Conservation (phyloP, 805 yeast genomes). For the Kazachstania kunashirensis region DNA sequence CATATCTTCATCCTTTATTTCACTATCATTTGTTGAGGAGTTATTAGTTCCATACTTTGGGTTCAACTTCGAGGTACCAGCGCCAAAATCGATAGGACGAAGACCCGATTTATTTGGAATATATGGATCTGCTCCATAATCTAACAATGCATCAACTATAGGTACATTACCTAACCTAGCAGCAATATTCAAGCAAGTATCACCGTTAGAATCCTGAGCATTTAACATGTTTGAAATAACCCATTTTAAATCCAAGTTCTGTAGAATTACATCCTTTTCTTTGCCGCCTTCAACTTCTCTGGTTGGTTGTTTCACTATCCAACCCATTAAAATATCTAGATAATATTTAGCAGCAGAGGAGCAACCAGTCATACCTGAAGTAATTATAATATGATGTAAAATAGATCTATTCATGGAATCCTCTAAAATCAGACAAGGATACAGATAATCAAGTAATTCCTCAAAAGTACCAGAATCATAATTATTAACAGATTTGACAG, state of each 20-base stretch:
- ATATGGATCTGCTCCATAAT: conserved; percentile 77
- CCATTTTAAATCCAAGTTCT: conserved; percentile 41
- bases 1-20: neutral
- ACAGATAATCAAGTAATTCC: conserved; percentile 57
- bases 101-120: conserved; percentile 79
- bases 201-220: conserved; percentile 87
- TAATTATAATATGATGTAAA: conserved; percentile 75
- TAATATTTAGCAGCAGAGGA: conserved; percentile 66
- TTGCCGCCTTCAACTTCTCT: conserved; percentile 10
- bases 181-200: conserved; percentile 87
- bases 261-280: conserved; percentile 36
- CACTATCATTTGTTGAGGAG: neutral
- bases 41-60: neutral
- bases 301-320: conserved; percentile 48
- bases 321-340: conserved; percentile 59
- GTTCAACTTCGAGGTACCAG: conserved; percentile 21
- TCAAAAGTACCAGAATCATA: conserved; percentile 71
- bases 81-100: conserved; percentile 79
- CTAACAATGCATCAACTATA: conserved; percentile 69
- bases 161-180: conserved; percentile 79
- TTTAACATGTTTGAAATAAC: conserved; percentile 68
- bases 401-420: conserved; percentile 72
- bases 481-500: conserved; percentile 64
- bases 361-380: conserved; percentile 69
- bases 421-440: conserved; percentile 57